These are phyloP conservation scores for Flaveria sonorensis DNA, from an alignment of 129 eudicot genomes.

Conservation along the genomic window DNA sequence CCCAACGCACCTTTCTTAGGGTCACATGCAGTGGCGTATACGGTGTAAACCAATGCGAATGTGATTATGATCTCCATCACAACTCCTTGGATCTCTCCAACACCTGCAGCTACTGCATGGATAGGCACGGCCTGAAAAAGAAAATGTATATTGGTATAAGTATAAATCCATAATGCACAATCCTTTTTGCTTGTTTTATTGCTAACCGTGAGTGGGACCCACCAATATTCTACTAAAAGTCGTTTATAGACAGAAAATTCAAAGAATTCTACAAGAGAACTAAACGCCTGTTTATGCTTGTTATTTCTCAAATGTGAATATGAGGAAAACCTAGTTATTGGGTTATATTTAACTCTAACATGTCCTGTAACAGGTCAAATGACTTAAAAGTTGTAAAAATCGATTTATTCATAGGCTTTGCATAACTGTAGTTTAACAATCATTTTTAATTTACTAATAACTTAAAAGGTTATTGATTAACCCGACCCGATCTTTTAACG, in stretches of 20 bases:
- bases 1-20: constrained; percentile 86
- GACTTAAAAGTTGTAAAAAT: too few relatives aligned
- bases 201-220: too few relatives aligned
- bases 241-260: too few relatives aligned
- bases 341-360: background rate
- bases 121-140: constrained; percentile 52
- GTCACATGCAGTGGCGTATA: constrained; percentile 72
- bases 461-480: too few relatives aligned
- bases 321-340: background rate
- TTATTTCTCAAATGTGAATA: too few relatives aligned
- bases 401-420: background rate
- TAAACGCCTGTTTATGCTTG: too few relatives aligned
- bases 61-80: constrained; percentile 62
- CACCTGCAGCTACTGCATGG: constrained; percentile 55
- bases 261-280: too few relatives aligned
- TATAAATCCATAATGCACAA: background rate
- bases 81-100: constrained; percentile 53
- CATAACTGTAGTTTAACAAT: background rate
- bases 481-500: too few relatives aligned
- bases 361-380: too few relatives aligned
- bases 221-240: too few relatives aligned
- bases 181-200: background rate
- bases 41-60: constrained; percentile 62
- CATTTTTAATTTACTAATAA: background rate
- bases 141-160: background rate